Conservation (phyloP, 805 yeast species). For the Groenewaldozyma tartarivorans region DNA sequence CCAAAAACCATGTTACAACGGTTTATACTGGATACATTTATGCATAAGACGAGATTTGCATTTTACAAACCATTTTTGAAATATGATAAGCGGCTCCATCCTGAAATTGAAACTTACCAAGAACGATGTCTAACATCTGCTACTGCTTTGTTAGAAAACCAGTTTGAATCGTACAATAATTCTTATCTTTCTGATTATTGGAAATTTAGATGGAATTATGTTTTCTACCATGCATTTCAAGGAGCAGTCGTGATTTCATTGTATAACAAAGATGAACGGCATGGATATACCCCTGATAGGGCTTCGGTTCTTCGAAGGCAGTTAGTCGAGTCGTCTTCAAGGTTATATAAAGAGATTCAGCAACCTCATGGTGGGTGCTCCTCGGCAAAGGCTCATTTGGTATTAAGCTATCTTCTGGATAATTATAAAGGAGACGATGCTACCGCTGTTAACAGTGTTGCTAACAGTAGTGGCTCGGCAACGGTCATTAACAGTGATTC, state of each 20-base stretch:
- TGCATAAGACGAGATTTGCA: conserved; percentile 9
- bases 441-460: too few species aligned
- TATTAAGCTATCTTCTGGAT: conserved; percentile 6
- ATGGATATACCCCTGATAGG: too few species aligned
- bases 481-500: too few species aligned
- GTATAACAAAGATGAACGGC: neutral
- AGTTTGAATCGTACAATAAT: conserved; percentile 1
- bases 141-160: conserved; percentile 8
- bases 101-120: conserved; percentile 1
- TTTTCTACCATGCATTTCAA: conserved; percentile 10
- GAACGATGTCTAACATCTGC: conserved; percentile 8
- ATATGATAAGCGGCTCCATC: neutral
- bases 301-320: too few species aligned
- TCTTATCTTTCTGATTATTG: neutral
- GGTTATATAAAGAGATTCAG: conserved; percentile 5
- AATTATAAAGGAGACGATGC: too few species aligned
- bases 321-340: conserved; percentile 4
- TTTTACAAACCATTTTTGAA: conserved; percentile 8
- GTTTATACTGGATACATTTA: conserved; percentile 10
- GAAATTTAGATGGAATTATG: conserved; percentile 10
- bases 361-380: conserved; percentile 8
- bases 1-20: conserved; percentile 8
- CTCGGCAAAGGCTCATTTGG: conserved; percentile 10
- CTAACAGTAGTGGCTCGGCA: too few species aligned
- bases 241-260: conserved; percentile 9